These are phyloP conservation scores for Malus asiatica DNA, from an alignment of 306 rosid genomes.

Conservation along the genomic window DNA sequence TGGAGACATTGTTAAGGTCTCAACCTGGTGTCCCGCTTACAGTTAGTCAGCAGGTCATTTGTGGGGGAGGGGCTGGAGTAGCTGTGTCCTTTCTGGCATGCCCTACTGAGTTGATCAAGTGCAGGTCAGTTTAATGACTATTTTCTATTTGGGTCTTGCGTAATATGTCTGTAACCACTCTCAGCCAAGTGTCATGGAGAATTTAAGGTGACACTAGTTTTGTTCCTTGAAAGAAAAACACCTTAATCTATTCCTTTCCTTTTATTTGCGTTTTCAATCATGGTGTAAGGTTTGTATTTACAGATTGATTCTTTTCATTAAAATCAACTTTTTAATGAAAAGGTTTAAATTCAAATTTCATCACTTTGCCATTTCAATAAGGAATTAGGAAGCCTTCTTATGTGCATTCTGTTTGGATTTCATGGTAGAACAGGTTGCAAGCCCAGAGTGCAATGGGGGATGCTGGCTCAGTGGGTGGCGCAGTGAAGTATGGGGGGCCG, in stretches of 20 bases:
- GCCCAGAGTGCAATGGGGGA: constrained; percentile 80
- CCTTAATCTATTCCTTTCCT: not conserved
- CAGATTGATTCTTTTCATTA: not conserved
- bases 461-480: constrained; percentile 42
- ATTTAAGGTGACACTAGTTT: not conserved
- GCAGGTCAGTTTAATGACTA: constrained; percentile 49
- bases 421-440: constrained; percentile 58
- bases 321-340: not conserved
- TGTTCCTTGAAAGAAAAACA: not conserved
- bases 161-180: not conserved
- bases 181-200: not conserved
- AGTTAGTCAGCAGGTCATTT: constrained; percentile 58
- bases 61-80: constrained; percentile 93
- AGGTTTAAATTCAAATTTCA: not conserved
- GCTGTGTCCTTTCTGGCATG: constrained; percentile 93
- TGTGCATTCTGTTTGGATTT: not conserved
- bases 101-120: constrained; percentile 90
- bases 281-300: not conserved
- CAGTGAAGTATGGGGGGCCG: constrained; percentile 85
- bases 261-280: not conserved
- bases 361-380: not conserved
- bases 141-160: not conserved
- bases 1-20: constrained; percentile 69
- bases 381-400: not conserved
- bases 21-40: constrained; percentile 70